A percentile compares a stretch with the other conserved stretches of the same genome.
These are phyloP conservation scores for Claviceps citrina DNA, from an alignment of 2,329 filamentous ascomycete genomes.

Conservation along the genomic window DNA sequence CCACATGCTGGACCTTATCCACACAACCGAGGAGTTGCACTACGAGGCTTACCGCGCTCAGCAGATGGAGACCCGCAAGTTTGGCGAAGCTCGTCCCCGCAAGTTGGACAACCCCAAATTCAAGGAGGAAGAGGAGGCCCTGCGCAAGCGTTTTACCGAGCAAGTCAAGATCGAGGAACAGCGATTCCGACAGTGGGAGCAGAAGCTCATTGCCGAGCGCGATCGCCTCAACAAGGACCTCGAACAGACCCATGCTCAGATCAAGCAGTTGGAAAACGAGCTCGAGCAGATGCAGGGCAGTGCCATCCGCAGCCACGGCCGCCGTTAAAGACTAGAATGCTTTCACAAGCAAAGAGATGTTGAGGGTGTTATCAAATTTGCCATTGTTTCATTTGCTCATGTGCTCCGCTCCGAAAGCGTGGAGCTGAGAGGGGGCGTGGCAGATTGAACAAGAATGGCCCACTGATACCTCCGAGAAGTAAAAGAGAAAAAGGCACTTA, in stretches of 20 bases:
- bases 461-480: slow-evolving; percentile 16
- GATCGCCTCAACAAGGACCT: slow-evolving; percentile 99
- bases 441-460: slow-evolving; percentile 6
- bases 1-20: slow-evolving; percentile 98
- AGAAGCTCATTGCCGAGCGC: slow-evolving; percentile 97
- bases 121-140: slow-evolving; percentile 98
- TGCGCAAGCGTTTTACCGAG: slow-evolving; percentile 98
- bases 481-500: slow-evolving; percentile 11
- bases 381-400: slow-evolving; percentile 14
- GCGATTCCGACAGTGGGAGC: slow-evolving; percentile 98
- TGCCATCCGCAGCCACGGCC: slow-evolving; percentile 79
- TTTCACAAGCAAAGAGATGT: slow-evolving; percentile 10
- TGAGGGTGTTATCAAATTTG: slow-evolving; percentile 15
- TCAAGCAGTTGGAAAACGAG: slow-evolving; percentile 82
- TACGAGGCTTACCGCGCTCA: slow-evolving; percentile 98
- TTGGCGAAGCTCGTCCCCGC: slow-evolving; percentile 88
- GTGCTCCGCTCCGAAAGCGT: slow-evolving; percentile 17
- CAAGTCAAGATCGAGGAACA: slow-evolving; percentile 99
- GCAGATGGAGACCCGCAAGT: slow-evolving; percentile 99
- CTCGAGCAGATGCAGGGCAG: slow-evolving; percentile 87
- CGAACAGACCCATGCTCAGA: slow-evolving; percentile 88
- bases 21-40: slow-evolving; percentile 97
- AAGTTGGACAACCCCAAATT: slow-evolving; percentile 99
- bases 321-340: slow-evolving; percentile 51
- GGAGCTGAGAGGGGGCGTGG: slow-evolving; percentile 17